Conservation (phyloP, 2,329 filamentous ascomycete species). For the Colletotrichum sojae region DNA sequence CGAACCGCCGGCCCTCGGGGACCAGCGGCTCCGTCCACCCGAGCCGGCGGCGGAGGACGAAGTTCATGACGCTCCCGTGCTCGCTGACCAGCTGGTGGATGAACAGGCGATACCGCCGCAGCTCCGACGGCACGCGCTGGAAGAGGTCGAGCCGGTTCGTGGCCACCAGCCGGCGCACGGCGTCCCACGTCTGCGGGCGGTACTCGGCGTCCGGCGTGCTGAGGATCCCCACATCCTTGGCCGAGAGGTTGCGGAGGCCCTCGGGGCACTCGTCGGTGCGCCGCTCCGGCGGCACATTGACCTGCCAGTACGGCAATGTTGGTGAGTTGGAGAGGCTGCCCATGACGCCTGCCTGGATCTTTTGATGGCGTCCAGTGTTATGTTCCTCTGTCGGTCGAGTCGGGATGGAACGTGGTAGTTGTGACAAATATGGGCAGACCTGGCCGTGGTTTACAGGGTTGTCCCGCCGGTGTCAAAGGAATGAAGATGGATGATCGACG, state of each 20-base stretch:
- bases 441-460: conserved; percentile 11
- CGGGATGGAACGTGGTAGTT: not conserved
- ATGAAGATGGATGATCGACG: conserved; percentile 15
- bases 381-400: not conserved
- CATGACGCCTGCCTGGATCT: conserved; percentile 4
- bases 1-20: conserved; percentile 56
- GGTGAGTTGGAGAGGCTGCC: conserved; percentile 29
- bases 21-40: conserved; percentile 67
- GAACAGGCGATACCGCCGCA: conserved; percentile 84
- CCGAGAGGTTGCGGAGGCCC: conserved; percentile 73
- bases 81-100: conserved; percentile 73
- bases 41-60: conserved; percentile 79
- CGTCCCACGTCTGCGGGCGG: conserved; percentile 75
- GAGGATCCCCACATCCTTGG: conserved; percentile 80
- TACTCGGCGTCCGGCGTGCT: conserved; percentile 79
- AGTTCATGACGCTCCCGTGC: conserved; percentile 84
- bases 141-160: conserved; percentile 82
- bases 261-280: conserved; percentile 78
- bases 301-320: conserved; percentile 80
- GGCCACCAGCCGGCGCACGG: conserved; percentile 74
- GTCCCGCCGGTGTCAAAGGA: conserved; percentile 23
- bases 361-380: not conserved
- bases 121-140: conserved; percentile 80
- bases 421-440: not conserved
- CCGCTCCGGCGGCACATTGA: conserved; percentile 77